Evolutionary conservation across 108 stramenopile genomes (phyloP).

Genomic region (Skeletonema grethae): DNA sequence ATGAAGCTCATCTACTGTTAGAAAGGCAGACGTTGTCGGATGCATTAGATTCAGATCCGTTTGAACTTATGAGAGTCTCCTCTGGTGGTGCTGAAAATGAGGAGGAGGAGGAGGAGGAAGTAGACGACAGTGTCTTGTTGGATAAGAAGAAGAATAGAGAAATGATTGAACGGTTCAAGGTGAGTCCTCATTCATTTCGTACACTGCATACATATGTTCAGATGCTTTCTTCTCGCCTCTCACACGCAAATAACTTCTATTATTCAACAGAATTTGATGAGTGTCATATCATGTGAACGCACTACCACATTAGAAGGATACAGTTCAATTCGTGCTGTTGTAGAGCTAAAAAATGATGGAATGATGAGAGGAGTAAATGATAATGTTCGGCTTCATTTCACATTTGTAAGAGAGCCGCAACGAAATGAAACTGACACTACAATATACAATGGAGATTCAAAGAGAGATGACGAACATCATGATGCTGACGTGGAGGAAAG

Average conservation of each 20-base stretch:
- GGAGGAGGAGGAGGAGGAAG: constrained; percentile 15
- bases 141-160: constrained; percentile 32
- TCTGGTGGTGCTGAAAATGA: constrained; percentile 14
- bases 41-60: constrained; percentile 60
- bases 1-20: constrained; percentile 58
- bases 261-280: constrained; percentile 29
- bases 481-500: neutral
- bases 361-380: constrained; percentile 36
- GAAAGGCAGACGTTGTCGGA: constrained; percentile 56
- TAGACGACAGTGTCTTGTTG: neutral
- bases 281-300: constrained; percentile 61
- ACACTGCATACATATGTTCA: neutral
- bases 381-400: constrained; percentile 25
- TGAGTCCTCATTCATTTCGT: neutral
- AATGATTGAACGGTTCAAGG: constrained; percentile 54
- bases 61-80: constrained; percentile 34
- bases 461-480: neutral
- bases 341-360: constrained; percentile 41
- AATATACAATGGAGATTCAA: neutral
- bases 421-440: neutral
- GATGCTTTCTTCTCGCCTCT: neutral
- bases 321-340: constrained; percentile 52
- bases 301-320: constrained; percentile 46
- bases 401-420: constrained; percentile 33
- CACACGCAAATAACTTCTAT: neutral